phyloP scores from a whole-genome alignment of 192 early-diverging fungal genomes.

The Coemansia sp. region DNA sequence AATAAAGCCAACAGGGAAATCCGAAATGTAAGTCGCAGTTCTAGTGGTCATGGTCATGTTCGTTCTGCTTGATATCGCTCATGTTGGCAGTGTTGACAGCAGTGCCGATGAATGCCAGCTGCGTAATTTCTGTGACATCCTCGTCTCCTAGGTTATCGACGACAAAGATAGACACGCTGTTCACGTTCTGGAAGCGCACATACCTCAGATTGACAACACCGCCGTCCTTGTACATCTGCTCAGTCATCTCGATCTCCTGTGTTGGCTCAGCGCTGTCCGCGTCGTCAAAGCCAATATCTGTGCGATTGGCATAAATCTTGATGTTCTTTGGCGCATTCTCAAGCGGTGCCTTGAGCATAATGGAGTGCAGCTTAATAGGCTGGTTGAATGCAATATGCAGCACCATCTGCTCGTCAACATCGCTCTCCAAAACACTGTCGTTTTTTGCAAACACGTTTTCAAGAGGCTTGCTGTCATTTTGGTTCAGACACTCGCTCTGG shows the following conservation, averaged over 20 bases:
- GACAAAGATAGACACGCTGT: conserved; percentile 75
- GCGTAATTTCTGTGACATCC: conserved; percentile 80
- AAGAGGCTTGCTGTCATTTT: conserved; percentile 71
- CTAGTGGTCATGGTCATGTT: conserved; percentile 21
- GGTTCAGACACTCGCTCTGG: conserved; percentile 84
- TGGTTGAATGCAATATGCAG: conserved; percentile 86
- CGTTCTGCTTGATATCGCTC: conserved; percentile 44
- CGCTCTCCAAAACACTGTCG: conserved; percentile 74
- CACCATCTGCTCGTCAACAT: conserved; percentile 94
- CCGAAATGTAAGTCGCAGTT: conserved; percentile 1
- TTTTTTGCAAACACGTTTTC: conserved; percentile 73
- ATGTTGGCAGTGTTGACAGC: conserved; percentile 59
- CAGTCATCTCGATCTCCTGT: conserved; percentile 70
- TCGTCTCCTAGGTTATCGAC: conserved; percentile 80
- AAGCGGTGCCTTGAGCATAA: conserved; percentile 54
- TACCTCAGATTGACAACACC: conserved; percentile 74
- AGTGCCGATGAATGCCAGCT: conserved; percentile 76
- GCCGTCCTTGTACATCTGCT: conserved; percentile 64
- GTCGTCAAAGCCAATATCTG: conserved; percentile 84
- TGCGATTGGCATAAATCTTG: conserved; percentile 80
- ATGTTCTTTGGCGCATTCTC: conserved; percentile 88
- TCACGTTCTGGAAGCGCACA: conserved; percentile 91
- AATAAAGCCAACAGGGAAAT: conserved; percentile 47
- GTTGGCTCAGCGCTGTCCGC: conserved; percentile 68
- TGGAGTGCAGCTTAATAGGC: conserved; percentile 59